Evolutionary conservation across 495 filamentous ascomycete species (phyloP).

Genomic region (Penicillium desertorum): DNA sequence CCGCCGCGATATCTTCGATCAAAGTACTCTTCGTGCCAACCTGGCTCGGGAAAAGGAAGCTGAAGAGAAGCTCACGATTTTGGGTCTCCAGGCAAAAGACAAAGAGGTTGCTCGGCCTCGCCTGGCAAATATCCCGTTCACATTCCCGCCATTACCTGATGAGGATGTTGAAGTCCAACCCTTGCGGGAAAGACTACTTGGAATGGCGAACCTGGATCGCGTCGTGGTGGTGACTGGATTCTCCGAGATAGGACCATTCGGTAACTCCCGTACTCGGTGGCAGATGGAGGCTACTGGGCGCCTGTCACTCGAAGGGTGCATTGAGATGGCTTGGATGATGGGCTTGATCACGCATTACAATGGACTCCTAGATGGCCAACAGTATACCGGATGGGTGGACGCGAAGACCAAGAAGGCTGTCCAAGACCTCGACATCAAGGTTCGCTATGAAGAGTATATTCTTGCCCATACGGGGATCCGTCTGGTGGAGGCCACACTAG

Average conservation of each 20-base stretch:
- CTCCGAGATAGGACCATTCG: conserved; percentile 91
- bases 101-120: not conserved
- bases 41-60: conserved; percentile 87
- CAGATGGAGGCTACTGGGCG: conserved; percentile 93
- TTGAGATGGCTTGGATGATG: conserved; percentile 99
- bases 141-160: conserved; percentile 73
- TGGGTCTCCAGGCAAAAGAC: conserved; percentile 65
- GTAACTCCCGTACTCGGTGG: conserved; percentile 91
- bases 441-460: conserved; percentile 88
- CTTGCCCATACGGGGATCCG: conserved; percentile 93
- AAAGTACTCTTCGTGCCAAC: conserved; percentile 83
- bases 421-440: conserved; percentile 90
- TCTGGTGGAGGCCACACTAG: conserved; percentile 89
- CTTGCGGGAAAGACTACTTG: conserved; percentile 73
- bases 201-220: conserved; percentile 93
- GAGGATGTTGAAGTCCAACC: conserved; percentile 73
- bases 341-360: conserved; percentile 95
- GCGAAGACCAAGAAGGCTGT: conserved; percentile 85
- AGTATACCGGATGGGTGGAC: conserved; percentile 93
- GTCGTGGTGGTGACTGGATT: conserved; percentile 93
- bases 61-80: conserved; percentile 74
- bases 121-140: conserved; percentile 88
- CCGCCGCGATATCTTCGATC: conserved; percentile 83
- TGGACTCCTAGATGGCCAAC: conserved; percentile 85
- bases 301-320: conserved; percentile 91